These are phyloP conservation scores for Globisporangium orthogonon DNA, from an alignment of 352 stramenopile genomes.

Conservation along the genomic window DNA sequence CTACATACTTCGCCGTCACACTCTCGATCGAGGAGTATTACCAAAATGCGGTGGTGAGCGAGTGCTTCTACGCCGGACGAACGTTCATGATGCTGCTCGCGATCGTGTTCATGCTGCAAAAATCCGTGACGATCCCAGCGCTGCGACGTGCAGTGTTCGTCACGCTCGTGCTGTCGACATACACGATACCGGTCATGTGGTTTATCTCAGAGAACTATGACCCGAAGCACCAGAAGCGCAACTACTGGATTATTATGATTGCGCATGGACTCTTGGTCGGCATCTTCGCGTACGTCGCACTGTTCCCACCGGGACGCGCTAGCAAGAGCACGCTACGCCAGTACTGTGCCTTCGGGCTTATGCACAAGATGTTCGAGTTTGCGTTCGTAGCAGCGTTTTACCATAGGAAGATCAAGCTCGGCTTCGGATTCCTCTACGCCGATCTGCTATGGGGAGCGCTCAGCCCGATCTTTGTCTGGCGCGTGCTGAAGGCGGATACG, in stretches of 20 bases:
- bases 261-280: conserved; percentile 8
- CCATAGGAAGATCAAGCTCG: conserved; percentile 7
- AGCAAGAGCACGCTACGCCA: conserved; percentile 17
- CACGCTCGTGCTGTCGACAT: conserved; percentile 22
- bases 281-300: conserved; percentile 8
- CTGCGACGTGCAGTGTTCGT: conserved; percentile 24
- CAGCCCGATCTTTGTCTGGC: conserved; percentile 53
- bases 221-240: background rate
- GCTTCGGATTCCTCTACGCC: conserved; percentile 18
- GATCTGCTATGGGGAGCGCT: conserved; percentile 18
- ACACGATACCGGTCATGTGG: conserved; percentile 22
- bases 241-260: conserved; percentile 6
- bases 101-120: conserved; percentile 36
- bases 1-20: conserved; percentile 9
- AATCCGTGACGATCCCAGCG: conserved; percentile 30
- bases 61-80: conserved; percentile 22
- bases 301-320: conserved; percentile 2
- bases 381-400: conserved; percentile 20
- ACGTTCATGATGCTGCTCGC: conserved; percentile 36
- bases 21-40: conserved; percentile 10
- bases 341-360: conserved; percentile 18
- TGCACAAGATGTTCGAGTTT: conserved; percentile 1
- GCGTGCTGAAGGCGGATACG: conserved; percentile 70
- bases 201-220: conserved; percentile 2
- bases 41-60: conserved; percentile 6